Evolutionary conservation across 192 early-diverging fungal species (phyloP), one percentile per base, ranked within the genome.

Genomic region (Kickxella alabastrina): DNA sequence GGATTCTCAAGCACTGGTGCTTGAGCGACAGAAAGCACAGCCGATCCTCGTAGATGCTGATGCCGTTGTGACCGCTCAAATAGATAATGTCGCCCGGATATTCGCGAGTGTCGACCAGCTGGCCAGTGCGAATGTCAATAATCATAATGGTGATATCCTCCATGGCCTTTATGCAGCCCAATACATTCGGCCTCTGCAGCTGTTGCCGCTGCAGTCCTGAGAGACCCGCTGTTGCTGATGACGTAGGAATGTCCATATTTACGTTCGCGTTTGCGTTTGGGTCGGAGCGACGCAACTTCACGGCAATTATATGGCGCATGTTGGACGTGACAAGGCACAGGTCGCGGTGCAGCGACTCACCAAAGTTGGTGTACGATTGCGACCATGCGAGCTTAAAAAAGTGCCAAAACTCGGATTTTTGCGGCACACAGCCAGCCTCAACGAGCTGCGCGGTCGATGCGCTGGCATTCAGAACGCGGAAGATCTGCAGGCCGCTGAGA

Each of bases 111-210:
- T 77, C 74, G 5, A 56, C 43, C 14, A 77, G 32, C 17, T 47
- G 34, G 13, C 74, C 67, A 0, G 50, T 62, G 7, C 37, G 41
- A 2, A 70, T 43, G 13, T 64, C 57, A 2, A 77, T 39, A 8
- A 70, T 59, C 48, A 77, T 36, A 14, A 77, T 24, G 1, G 74
- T 54, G 10, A 70, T 59, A 47, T 77, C 74, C 31, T 77, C 74
- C 52, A 62, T 44, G 4, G 74, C 57, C 24, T 35, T 46, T 34
- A 70, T 48, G 22, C 74, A 62, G 25, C 52, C 19, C 36, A 77
- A 29, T 3, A 56, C 50, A 23, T 59, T 77, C 23, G 67, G 65
- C 2, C 35, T 32, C n/a, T 49, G 32, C 1, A 36, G 14, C 10
- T n/a, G n/a, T n/a, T n/a, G n/a, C n/a, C n/a, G n/a, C n/a, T n/a